Evolutionary conservation across 805 yeast species (phyloP).

Genomic region (Nakazawaea anatomiae): DNA sequence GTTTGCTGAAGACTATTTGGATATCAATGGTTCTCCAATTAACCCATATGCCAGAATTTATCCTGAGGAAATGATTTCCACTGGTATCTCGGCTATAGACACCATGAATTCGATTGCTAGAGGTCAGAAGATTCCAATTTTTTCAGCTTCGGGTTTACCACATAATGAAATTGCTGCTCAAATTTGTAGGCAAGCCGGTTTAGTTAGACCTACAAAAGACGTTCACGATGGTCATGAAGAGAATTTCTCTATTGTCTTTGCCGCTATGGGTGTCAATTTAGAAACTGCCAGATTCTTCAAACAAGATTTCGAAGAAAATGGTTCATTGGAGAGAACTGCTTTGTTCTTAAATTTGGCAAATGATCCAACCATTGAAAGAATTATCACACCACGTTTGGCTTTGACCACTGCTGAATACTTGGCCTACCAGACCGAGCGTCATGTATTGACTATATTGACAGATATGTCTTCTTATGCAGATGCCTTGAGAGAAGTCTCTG

Average conservation of each 20-base stretch:
- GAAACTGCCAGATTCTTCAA: slow-evolving; percentile 98
- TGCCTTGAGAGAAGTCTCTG: slow-evolving; percentile 98
- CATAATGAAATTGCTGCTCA: slow-evolving; percentile 99
- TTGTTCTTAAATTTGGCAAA: slow-evolving; percentile 96
- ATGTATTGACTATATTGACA: slow-evolving; percentile 93
- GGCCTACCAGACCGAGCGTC: slow-evolving; percentile 99
- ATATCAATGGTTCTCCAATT: slow-evolving; percentile 98
- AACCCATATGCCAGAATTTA: slow-evolving; percentile 97
- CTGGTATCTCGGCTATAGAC: slow-evolving; percentile 98
- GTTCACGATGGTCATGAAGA: slow-evolving; percentile 99
- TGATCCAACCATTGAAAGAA: slow-evolving; percentile 99
- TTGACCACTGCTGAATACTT: slow-evolving; percentile 97
- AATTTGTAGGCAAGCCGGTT: slow-evolving; percentile 98
- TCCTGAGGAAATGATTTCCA: slow-evolving; percentile 99
- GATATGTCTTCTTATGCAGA: slow-evolving; percentile 99
- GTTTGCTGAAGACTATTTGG: slow-evolving; percentile 96
- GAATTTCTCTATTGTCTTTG: slow-evolving; percentile 97
- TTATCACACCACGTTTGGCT: slow-evolving; percentile 98
- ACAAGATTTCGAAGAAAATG: slow-evolving; percentile 99
- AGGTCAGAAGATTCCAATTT: slow-evolving; percentile 99
- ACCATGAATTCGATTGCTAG: slow-evolving; percentile 99
- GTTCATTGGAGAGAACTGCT: slow-evolving; percentile 96
- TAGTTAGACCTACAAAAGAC: slow-evolving; percentile 98
- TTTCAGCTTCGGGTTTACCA: slow-evolving; percentile 98
- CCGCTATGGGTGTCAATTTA: slow-evolving; percentile 99